Evolutionary conservation across 2,329 filamentous ascomycete genomes (phyloP).

Genomic region (Penicillium sclerotiorum): DNA sequence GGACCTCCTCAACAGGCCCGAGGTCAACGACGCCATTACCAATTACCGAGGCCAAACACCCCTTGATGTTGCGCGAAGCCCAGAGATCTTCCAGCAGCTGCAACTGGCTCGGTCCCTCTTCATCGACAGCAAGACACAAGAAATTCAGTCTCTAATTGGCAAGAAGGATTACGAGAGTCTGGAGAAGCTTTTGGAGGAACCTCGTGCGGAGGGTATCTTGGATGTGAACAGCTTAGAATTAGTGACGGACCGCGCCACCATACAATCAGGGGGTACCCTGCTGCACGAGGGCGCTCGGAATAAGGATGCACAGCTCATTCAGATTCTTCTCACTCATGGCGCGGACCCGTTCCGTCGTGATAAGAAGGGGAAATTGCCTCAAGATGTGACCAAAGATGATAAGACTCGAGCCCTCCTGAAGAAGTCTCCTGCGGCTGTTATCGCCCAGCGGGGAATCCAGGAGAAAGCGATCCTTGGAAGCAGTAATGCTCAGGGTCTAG

Average conservation of each 20-base stretch:
- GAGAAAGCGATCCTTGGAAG: slow-evolving; percentile 94
- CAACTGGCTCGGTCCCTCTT: slow-evolving; percentile 89
- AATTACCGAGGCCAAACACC: slow-evolving; percentile 85
- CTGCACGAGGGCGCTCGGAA: slow-evolving; percentile 91
- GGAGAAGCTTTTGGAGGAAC: slow-evolving; percentile 79
- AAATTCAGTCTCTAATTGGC: slow-evolving; percentile 78
- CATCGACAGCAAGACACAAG: slow-evolving; percentile 79
- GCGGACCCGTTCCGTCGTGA: slow-evolving; percentile 95
- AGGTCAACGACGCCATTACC: slow-evolving; percentile 82
- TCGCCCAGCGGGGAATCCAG: slow-evolving; percentile 91
- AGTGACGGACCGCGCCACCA: slow-evolving; percentile 74
- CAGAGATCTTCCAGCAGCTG: slow-evolving; percentile 93
- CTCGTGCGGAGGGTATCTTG: slow-evolving; percentile 79
- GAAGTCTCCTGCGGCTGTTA: slow-evolving; percentile 89
- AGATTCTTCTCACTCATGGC: slow-evolving; percentile 87
- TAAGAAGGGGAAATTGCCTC: slow-evolving; percentile 90
- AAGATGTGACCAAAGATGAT: slow-evolving; percentile 96
- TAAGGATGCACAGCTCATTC: slow-evolving; percentile 83
- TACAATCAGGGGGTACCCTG: slow-evolving; percentile 84
- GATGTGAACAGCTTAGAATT: slow-evolving; percentile 94
- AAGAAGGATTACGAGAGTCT: slow-evolving; percentile 74
- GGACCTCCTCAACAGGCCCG: slow-evolving; percentile 77
- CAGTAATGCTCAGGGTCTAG: slow-evolving; percentile 60
- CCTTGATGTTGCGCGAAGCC: slow-evolving; percentile 84
- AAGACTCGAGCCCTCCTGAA: slow-evolving; percentile 85